These are phyloP conservation scores for Trichoderma oligosporum DNA, from an alignment of 2,329 filamentous ascomycete species.

Conservation along the genomic window DNA sequence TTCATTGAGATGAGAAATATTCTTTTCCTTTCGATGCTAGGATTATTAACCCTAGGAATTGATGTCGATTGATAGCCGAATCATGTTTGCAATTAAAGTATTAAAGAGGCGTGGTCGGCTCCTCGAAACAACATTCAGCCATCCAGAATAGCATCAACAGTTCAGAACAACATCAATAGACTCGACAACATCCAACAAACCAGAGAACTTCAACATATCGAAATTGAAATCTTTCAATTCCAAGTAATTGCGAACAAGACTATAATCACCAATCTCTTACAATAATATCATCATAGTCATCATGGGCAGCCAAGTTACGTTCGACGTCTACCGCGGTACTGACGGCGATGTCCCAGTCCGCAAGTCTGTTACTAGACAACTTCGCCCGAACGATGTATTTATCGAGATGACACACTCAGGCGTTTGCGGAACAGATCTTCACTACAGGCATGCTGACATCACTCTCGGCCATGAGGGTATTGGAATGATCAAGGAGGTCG, in stretches of 20 bases:
- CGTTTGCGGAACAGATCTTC: slow-evolving; percentile 60
- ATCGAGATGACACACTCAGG: slow-evolving; percentile 64
- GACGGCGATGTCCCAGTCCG: slow-evolving; percentile 2
- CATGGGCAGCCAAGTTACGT: slow-evolving; percentile 13
- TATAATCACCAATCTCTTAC: neutral
- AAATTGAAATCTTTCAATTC: neutral
- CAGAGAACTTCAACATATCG: neutral
- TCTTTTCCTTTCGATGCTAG: neutral
- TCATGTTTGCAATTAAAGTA: neutral
- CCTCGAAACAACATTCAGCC: neutral
- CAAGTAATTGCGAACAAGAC: neutral
- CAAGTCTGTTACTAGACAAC: slow-evolving; percentile 7
- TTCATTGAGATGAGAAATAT: neutral
- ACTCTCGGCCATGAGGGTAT: slow-evolving; percentile 64
- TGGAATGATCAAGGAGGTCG: slow-evolving; percentile 54
- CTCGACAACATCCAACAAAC: neutral
- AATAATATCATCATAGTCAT: neutral
- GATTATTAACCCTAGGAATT: neutral
- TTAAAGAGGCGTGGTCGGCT: neutral
- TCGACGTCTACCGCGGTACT: slow-evolving; percentile 8
- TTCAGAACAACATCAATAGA: neutral
- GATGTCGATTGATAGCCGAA: neutral
- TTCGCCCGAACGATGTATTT: slow-evolving; percentile 48
- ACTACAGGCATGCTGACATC: slow-evolving; percentile 33
- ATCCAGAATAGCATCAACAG: neutral